Conservation (phyloP, 805 yeast species). For the Lachancea meyersii region DNA sequence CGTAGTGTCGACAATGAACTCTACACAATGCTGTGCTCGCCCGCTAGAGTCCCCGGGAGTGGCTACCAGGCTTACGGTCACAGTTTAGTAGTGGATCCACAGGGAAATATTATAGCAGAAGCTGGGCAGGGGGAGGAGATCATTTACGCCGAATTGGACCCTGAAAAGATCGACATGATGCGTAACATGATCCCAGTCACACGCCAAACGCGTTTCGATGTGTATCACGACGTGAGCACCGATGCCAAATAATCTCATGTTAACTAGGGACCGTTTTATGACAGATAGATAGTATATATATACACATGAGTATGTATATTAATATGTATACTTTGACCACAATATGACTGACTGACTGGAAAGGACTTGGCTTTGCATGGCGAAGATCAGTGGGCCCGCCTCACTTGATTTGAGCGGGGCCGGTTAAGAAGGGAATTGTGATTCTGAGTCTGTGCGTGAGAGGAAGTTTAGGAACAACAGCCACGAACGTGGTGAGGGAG, state of each 20-base stretch:
- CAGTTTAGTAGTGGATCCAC: constrained; percentile 57
- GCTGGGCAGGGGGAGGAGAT: constrained; percentile 77
- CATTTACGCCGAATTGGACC: constrained; percentile 67
- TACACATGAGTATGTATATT: not conserved
- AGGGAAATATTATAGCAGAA: constrained; percentile 55
- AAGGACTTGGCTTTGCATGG: not conserved
- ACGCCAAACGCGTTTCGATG: constrained; percentile 65
- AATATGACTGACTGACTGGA: not conserved
- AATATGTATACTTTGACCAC: no score
- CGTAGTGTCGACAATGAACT: constrained; percentile 72
- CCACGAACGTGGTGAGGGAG: constrained; percentile 66
- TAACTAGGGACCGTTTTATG: not conserved
- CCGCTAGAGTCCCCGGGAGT: constrained; percentile 65
- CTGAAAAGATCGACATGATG: constrained; percentile 47
- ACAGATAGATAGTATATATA: not conserved
- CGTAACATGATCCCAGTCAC: constrained; percentile 66
- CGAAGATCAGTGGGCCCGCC: not conserved
- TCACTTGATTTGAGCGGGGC: constrained; percentile 33
- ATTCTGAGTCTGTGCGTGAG: constrained; percentile 73
- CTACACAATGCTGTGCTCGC: constrained; percentile 75
- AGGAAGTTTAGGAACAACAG: constrained; percentile 89
- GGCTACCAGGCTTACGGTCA: constrained; percentile 66
- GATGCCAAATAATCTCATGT: constrained; percentile 1
- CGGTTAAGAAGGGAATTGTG: constrained; percentile 44
- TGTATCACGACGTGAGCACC: constrained; percentile 33